Percentiles rank a stretch among this genome's conserved stretches.
phyloP scores from a whole-genome alignment of 306 rosid species.

The Comarum palustre region DNA sequence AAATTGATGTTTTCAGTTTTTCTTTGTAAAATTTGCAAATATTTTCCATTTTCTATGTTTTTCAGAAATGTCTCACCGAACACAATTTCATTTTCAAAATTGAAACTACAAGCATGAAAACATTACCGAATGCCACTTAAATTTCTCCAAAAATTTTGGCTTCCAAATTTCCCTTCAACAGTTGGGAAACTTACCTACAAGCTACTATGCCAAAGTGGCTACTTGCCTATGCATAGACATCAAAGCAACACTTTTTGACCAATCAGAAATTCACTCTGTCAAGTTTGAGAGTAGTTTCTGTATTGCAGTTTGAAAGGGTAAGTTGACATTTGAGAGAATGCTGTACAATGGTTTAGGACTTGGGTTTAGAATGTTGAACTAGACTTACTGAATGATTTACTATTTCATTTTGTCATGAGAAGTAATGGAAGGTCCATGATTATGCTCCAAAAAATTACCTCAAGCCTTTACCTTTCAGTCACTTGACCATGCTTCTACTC shows the following conservation, averaged over 20 bases:
- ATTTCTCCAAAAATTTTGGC: background rate
- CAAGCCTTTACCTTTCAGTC: background rate
- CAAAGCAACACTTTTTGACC: background rate
- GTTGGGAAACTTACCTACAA: background rate
- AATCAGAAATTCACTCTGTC: background rate
- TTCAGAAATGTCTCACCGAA: no score
- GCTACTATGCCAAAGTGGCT: background rate
- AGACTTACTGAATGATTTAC: background rate
- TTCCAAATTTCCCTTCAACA: background rate
- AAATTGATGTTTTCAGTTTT: no score
- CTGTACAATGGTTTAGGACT: background rate
- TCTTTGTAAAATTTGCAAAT: no score
- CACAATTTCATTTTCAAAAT: no score
- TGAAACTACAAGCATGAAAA: no score
- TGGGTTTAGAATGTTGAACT: background rate
- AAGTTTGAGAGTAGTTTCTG: background rate
- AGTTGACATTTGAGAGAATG: background rate
- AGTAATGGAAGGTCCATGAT: background rate
- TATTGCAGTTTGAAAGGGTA: background rate
- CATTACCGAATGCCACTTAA: no score
- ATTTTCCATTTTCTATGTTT: no score
- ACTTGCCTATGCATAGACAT: background rate
- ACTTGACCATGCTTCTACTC: background rate
- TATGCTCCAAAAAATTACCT: background rate
- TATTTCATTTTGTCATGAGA: background rate